Base-by-base conservation (phyloP, 2,329 filamentous ascomycete species). In the Arthrobotrys conoides region DNA sequence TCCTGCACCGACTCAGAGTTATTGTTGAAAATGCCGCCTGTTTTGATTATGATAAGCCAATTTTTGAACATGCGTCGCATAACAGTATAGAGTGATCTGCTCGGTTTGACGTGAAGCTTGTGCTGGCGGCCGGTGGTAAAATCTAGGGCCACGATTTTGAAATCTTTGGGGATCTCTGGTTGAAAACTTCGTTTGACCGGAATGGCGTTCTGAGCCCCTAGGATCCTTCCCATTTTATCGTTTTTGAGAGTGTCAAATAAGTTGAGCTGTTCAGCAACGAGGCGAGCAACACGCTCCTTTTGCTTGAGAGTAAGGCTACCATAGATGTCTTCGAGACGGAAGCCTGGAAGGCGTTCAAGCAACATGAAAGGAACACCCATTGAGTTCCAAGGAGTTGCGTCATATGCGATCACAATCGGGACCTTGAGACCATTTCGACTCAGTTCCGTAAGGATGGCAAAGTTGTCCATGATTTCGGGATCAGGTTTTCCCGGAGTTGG, bases 271-370 rank as follows among this genome's bases (percentile, higher is more conserved):
- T 57, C 36, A 14, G 75, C 75, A 27, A 78, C 64, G 18, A 78
- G 75, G 9, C 46, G 22, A 3, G 75, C 75, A 24, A 78, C 75
- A 27, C 68, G 75, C 24, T 68, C 53, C 30, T 72, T 78, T n/a
- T 78, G 75, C 33, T 65, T 57, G 27, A 61, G 46, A 14, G 68
- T 78, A 27, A 78, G 44, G 18, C 51, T 72, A 48, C 27, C 68
- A 46, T 78, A 78, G 22, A 72, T 68, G 12, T 78, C 75, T 24
- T 78, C 75, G n/a, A 78, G 75, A 27, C 75, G 75, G 18, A 78
- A 49, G 2, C 75, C 75, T 5, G 75, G 68, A 20, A 78, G 38
- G 16, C 75, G 63, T 6, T 55, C 46, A n/a, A 78, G 53, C n/a
- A 78, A 65, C 75, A 78, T 72, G 75, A 51, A 78, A 8, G 75